A percentile compares a stretch with the other conserved stretches of the same genome.
Evolutionary conservation across 345 rosid genomes (phyloP).

Genomic region (Rhodomyrtus tomentosa): DNA sequence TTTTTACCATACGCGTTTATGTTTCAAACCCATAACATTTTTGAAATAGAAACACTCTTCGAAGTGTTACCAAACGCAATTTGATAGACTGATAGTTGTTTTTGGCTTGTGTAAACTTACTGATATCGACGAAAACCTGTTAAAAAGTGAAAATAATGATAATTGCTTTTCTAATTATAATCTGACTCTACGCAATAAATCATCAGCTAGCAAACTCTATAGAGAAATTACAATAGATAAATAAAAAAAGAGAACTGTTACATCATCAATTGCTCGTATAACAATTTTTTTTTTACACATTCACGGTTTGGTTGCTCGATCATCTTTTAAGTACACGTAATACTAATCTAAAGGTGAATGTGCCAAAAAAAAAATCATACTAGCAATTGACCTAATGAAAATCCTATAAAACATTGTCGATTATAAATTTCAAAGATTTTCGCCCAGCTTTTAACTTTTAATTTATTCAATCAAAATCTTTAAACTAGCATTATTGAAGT

Average conservation of each 20-base stretch:
- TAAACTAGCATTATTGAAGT: neutral
- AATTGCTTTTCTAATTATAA: neutral
- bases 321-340: neutral
- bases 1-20: too few relatives aligned
- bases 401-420: rapidly evolving
- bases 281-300: neutral
- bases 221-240: neutral
- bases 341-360: neutral
- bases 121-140: neutral
- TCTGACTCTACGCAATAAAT: neutral
- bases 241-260: neutral
- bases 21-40: too few relatives aligned
- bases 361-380: neutral
- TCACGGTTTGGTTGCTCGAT: neutral
- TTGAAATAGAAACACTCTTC: too few relatives aligned
- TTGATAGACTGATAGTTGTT: neutral
- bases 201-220: neutral
- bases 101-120: neutral
- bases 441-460: neutral
- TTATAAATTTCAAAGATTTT: neutral
- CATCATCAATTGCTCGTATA: neutral
- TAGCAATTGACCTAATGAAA: neutral
- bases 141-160: neutral
- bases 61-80: too few relatives aligned
- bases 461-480: neutral